Conservation (phyloP, 2,329 filamentous ascomycete species). For the Diaporthe citrichinensis region DNA sequence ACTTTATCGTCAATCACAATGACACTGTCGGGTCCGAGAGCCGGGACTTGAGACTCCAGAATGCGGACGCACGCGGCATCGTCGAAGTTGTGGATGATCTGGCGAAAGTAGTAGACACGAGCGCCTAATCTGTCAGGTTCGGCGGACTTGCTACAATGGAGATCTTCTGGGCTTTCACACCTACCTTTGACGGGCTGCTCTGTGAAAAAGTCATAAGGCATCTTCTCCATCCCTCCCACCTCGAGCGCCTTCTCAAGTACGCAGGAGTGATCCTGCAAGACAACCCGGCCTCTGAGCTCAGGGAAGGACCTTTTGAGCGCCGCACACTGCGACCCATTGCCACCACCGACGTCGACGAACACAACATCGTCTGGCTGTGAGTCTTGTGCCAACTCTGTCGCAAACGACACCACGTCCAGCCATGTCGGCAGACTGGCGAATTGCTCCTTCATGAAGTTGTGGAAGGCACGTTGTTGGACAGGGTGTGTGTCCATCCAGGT, state of each 20-base stretch:
- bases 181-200: constrained; percentile 47
- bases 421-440: constrained; percentile 45
- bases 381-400: constrained; percentile 36
- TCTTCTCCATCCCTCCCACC: constrained; percentile 45
- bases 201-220: constrained; percentile 42
- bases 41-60: constrained; percentile 41
- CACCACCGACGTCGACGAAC: constrained; percentile 21
- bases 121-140: constrained; percentile 41
- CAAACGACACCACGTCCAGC: constrained; percentile 46
- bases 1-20: constrained; percentile 47
- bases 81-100: constrained; percentile 49
- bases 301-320: background rate
- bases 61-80: constrained; percentile 46
- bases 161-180: background rate
- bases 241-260: constrained; percentile 44
- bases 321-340: constrained; percentile 1
- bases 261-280: constrained; percentile 45
- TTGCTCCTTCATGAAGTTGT: constrained; percentile 48
- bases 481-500: constrained; percentile 27
- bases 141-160: background rate
- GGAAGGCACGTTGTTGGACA: constrained; percentile 44
- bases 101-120: constrained; percentile 48
- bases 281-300: background rate
- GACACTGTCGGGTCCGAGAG: constrained; percentile 44
- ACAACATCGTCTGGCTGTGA: background rate